A percentile compares a stretch with the other conserved stretches of the same genome.
These are phyloP conservation scores for Botrytis pseudocinerea DNA, from an alignment of 2,329 filamentous ascomycete genomes.

Conservation along the genomic window DNA sequence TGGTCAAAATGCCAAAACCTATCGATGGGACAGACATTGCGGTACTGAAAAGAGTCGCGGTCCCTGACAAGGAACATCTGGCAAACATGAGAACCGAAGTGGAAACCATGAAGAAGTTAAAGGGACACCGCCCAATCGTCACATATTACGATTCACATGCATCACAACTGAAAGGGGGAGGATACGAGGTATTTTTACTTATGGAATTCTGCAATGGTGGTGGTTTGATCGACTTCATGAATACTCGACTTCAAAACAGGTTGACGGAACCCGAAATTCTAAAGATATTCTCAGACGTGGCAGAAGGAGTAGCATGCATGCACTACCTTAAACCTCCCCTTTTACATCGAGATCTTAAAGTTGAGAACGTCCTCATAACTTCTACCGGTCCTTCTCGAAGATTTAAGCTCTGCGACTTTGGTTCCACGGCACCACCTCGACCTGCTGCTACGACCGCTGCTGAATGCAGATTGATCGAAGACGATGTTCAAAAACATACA, in stretches of 20 bases:
- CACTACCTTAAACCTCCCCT: conserved; percentile 95
- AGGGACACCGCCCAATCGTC: conserved; percentile 93
- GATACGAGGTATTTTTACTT: conserved; percentile 95
- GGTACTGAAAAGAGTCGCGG: conserved; percentile 74
- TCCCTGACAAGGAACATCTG: conserved; percentile 92
- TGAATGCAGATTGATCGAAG: conserved; percentile 90
- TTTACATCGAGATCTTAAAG: conserved; percentile 92
- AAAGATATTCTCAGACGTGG: conserved; percentile 93
- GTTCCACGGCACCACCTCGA: conserved; percentile 80
- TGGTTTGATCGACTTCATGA: conserved; percentile 99
- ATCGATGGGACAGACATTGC: conserved; percentile 44
- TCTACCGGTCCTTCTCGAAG: conserved; percentile 62
- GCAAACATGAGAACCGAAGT: conserved; percentile 97
- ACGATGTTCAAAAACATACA: conserved; percentile 95
- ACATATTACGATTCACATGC: conserved; percentile 98
- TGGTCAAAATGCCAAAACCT: conserved; percentile 76
- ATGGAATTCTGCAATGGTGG: conserved; percentile 98
- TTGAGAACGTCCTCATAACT: conserved; percentile 90
- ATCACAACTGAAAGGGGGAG: conserved; percentile 86
- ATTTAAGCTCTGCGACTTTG: conserved; percentile 99
- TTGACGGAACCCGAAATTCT: conserved; percentile 97
- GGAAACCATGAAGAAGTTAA: conserved; percentile 99
- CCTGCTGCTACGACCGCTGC: conserved; percentile 82
- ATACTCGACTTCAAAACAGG: conserved; percentile 92
- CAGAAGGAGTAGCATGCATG: conserved; percentile 97